Evolutionary conservation across 2,329 filamentous ascomycete genomes (phyloP), one percentile per base, ranked within the genome.

Genomic region (Fusarium marasasianum): DNA sequence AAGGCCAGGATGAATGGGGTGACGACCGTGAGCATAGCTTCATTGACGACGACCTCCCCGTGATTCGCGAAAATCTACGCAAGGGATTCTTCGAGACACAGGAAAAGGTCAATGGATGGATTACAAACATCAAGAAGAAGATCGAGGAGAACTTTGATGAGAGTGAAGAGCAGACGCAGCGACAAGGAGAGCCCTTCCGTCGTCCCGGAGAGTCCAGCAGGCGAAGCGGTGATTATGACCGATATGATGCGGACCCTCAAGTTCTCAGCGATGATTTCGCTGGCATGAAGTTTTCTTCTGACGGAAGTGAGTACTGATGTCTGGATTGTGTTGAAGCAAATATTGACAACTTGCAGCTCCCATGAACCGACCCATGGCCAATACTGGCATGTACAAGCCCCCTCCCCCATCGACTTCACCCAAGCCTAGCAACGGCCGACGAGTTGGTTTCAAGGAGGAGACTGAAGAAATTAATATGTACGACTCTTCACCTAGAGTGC

Each of bases 71-170:
- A 81, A 98, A 97, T 79, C 89, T 99, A 76, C 93, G 92, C 80
- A 97, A 98, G 84, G 96, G 96, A 8, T 99, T 99, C 84, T 80
- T 95, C 63, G 95, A 99, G 80, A 98, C 96, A 5, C 96, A 98
- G 84, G 91, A 90, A 63, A 97, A 94, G 80, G 93, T 99, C 78
- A 98, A 97, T 84, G 90, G 90, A 56, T 98, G 96, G 95, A 94
- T 99, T 78, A 93, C 90, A 57, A 95, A 91, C 72, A 87, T 99
- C 81, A 96, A 94, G 85, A 98, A 98, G 89, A 94, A 92, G 82
- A 90, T 99, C 40, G 95, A 98, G 79, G 96, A 96, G 55, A 94
- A 96, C 73, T 93, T 95, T 66, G 90, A 92, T 61, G 93, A 95
- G 31, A 90, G 91, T 13, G 89, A 92, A 62, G 89, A 83, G 40